Evolutionary conservation across 2,329 filamentous ascomycete species (phyloP).

Genomic region (Botrytis galanthina): DNA sequence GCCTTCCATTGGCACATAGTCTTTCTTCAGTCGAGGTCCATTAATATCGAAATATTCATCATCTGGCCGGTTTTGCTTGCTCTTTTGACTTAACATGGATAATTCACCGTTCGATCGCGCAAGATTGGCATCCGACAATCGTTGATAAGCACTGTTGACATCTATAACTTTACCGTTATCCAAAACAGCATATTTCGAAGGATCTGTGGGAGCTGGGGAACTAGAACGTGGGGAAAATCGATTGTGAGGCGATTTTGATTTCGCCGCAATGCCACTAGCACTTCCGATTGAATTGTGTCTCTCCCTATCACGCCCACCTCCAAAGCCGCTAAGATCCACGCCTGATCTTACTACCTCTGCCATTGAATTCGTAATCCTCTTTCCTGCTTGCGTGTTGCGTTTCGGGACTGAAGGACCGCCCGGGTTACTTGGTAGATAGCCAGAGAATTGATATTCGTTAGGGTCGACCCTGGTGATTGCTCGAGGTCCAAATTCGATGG

Average conservation of each 20-base stretch:
- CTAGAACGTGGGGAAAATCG: conserved; percentile 34
- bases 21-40: conserved; percentile 34
- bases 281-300: conserved; percentile 31
- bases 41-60: conserved; percentile 26
- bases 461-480: conserved; percentile 41
- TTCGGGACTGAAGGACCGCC: conserved; percentile 45
- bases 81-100: conserved; percentile 43
- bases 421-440: conserved; percentile 53
- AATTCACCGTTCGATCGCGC: conserved; percentile 62
- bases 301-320: conserved; percentile 31
- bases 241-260: conserved; percentile 37
- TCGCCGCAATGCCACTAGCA: conserved; percentile 27
- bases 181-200: conserved; percentile 46
- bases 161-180: conserved; percentile 63
- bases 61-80: conserved; percentile 29
- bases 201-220: conserved; percentile 37
- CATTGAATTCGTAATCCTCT: conserved; percentile 44
- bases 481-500: conserved; percentile 46
- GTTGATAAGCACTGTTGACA: conserved; percentile 66
- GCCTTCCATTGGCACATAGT: conserved; percentile 32
- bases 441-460: conserved; percentile 61
- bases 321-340: conserved; percentile 48
- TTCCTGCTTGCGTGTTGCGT: conserved; percentile 49
- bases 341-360: conserved; percentile 52
- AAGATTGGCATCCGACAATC: conserved; percentile 69